phyloP scores from a whole-genome alignment of 148 eudicot genomes.

The Vaccinium corymbosum region DNA sequence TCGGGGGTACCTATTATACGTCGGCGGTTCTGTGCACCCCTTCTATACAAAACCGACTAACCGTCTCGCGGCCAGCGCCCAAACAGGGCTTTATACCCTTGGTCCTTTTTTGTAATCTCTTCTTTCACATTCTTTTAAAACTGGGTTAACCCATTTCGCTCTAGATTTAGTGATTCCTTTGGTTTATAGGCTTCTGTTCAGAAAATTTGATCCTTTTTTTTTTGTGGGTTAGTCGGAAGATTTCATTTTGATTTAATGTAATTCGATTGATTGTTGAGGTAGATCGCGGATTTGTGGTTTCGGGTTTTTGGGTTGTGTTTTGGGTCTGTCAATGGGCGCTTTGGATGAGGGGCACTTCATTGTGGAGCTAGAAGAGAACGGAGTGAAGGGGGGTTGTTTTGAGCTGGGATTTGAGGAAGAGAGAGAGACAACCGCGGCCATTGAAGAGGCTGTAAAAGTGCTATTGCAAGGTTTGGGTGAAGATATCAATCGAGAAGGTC shows the following conservation, averaged over 20 bases:
- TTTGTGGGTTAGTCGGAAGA: background rate
- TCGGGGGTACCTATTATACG: too few relatives aligned
- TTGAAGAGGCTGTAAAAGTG: conserved; percentile 78
- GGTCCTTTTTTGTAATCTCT: background rate
- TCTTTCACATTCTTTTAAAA: background rate
- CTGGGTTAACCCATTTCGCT: conserved; percentile 10
- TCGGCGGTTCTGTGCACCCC: too few relatives aligned
- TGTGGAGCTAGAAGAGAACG: conserved; percentile 47
- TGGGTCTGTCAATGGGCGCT: conserved; percentile 65
- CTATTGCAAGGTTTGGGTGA: conserved; percentile 84
- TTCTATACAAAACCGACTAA: too few relatives aligned
- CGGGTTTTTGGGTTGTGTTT: background rate
- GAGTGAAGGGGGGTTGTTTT: conserved; percentile 25
- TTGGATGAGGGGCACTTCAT: conserved; percentile 65
- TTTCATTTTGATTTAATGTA: background rate
- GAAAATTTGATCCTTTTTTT: background rate
- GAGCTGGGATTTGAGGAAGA: conserved; percentile 40
- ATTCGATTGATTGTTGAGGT: background rate
- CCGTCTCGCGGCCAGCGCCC: too few relatives aligned
- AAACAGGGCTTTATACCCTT: background rate
- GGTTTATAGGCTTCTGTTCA: background rate
- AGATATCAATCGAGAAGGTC: conserved; percentile 41
- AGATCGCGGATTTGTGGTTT: background rate
- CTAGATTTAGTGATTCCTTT: background rate
- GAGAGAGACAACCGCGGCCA: conserved; percentile 36